These are phyloP conservation scores for Nephelium lappaceum DNA, from an alignment of 345 rosid species.

Conservation along the genomic window DNA sequence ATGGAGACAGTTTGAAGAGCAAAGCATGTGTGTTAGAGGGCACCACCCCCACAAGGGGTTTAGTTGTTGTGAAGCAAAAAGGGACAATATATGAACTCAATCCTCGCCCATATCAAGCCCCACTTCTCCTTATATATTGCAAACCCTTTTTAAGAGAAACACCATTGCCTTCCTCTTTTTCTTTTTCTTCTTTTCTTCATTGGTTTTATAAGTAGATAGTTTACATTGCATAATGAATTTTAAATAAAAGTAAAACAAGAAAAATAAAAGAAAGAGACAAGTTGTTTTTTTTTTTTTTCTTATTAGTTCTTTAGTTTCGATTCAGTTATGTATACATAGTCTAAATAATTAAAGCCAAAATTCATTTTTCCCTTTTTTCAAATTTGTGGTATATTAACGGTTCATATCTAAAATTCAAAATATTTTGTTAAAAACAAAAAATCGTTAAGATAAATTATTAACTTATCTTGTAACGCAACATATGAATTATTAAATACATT, in stretches of 20 bases:
- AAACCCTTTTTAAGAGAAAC: not conserved
- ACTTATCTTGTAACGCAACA: too few relatives aligned
- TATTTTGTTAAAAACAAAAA: too few relatives aligned
- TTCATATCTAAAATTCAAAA: too few relatives aligned
- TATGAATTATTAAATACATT: too few relatives aligned
- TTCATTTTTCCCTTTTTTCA: not conserved
- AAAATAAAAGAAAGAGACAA: constrained; percentile 7
- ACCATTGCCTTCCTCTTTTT: not conserved
- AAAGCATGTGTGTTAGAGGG: constrained; percentile 28
- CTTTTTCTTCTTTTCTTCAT: not conserved
- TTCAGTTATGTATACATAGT: not conserved
- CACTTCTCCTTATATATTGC: not conserved
- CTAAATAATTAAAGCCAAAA: not conserved
- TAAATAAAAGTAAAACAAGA: not conserved
- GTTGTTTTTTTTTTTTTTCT: not conserved
- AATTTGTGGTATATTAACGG: too few relatives aligned
- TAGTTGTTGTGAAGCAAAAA: constrained; percentile 11
- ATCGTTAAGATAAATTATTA: too few relatives aligned
- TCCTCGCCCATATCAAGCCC: not conserved
- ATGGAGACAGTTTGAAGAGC: constrained; percentile 20
- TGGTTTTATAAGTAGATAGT: too few relatives aligned
- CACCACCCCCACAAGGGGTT: constrained; percentile 13
- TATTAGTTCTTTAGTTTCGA: not conserved
- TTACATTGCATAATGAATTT: not conserved
- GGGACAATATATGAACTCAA: not conserved